These are phyloP conservation scores for Citrus australasica DNA, from an alignment of 345 rosid species.

Conservation along the genomic window DNA sequence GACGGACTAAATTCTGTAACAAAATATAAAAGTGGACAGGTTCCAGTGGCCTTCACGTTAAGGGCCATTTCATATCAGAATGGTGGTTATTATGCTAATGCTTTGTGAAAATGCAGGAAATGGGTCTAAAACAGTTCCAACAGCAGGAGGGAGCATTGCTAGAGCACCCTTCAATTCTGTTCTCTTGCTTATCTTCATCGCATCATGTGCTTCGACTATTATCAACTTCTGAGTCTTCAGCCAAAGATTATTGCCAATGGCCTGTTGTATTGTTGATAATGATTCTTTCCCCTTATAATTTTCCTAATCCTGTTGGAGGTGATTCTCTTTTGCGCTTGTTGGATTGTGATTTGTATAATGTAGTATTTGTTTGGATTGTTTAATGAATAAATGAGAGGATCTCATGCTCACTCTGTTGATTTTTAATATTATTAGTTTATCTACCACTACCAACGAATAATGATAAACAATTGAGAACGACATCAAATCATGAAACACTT, in stretches of 20 bases:
- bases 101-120: constrained; percentile 20
- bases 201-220: constrained; percentile 26
- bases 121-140: constrained; percentile 48
- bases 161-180: constrained; percentile 25
- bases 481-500: neutral
- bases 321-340: neutral
- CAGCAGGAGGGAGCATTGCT: constrained; percentile 23
- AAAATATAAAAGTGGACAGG: neutral
- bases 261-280: neutral
- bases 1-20: neutral
- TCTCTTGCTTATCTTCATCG: constrained; percentile 26
- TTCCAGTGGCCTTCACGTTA: neutral
- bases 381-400: neutral
- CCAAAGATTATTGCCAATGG: constrained; percentile 6
- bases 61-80: neutral
- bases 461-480: neutral
- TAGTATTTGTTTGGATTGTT: constrained; percentile 14
- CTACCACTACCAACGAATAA: neutral
- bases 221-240: constrained; percentile 21
- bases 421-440: neutral
- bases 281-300: constrained; percentile 3
- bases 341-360: constrained; percentile 10
- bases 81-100: neutral
- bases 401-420: neutral
- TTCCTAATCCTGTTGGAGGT: neutral